phyloP scores from a whole-genome alignment of 192 early-diverging fungal species.

The Backusella tarrabulga region DNA sequence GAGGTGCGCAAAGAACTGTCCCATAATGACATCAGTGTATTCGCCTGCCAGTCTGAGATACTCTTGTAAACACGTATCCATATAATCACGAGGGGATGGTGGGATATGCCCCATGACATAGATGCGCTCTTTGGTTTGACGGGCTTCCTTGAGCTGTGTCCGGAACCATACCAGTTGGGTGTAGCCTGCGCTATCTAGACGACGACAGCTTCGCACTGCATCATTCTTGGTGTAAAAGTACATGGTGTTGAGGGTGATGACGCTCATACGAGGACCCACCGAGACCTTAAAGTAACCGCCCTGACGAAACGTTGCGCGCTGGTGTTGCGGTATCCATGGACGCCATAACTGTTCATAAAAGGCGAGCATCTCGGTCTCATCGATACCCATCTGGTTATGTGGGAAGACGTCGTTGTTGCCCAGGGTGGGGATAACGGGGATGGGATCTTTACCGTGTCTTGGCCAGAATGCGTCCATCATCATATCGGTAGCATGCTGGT shows the following conservation, averaged over 20 bases:
- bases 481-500: background rate
- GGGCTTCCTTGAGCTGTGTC: conserved; percentile 48
- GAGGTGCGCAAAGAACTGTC: conserved; percentile 71
- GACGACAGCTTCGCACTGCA: conserved; percentile 64
- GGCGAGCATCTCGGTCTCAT: background rate
- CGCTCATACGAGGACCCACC: conserved; percentile 47
- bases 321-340: conserved; percentile 56
- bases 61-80: conserved; percentile 30
- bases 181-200: conserved; percentile 41
- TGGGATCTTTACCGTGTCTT: background rate
- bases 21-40: conserved; percentile 52
- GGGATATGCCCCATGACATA: conserved; percentile 67
- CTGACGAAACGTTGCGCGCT: conserved; percentile 56
- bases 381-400: conserved; percentile 54
- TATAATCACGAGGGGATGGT: conserved; percentile 47
- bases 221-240: conserved; percentile 70
- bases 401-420: conserved; percentile 74
- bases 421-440: conserved; percentile 43
- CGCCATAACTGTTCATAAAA: conserved; percentile 43
- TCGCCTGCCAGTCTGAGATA: conserved; percentile 39
- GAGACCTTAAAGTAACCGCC: conserved; percentile 65
- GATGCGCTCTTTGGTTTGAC: conserved; percentile 41
- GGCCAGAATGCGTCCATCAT: conserved; percentile 13
- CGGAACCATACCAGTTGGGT: conserved; percentile 49
- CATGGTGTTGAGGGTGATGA: conserved; percentile 66